phyloP scores from a whole-genome alignment of 2,329 filamentous ascomycete genomes.

The Colletotrichum plurivorum region DNA sequence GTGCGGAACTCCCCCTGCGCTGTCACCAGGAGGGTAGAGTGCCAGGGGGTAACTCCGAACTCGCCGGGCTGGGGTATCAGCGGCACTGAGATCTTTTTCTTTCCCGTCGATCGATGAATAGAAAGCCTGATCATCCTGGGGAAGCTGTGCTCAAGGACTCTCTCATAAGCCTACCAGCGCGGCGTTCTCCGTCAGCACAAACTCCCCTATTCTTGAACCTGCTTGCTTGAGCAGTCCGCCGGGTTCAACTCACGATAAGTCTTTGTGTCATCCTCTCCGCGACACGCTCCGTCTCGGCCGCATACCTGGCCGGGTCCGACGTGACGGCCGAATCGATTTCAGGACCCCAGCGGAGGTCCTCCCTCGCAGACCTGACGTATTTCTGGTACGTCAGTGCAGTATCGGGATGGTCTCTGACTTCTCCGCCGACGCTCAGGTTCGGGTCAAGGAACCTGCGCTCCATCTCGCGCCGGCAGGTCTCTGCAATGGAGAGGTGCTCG shows the following conservation, averaged over 20 bases:
- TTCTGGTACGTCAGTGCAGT: constrained; percentile 19
- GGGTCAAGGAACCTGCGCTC: constrained; percentile 1
- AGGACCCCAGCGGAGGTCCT: constrained; percentile 27
- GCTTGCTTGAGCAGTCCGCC: too few species aligned
- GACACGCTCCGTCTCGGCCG: background rate
- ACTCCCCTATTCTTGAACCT: too few species aligned
- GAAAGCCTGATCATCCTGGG: constrained; percentile 15
- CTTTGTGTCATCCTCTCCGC: constrained; percentile 9
- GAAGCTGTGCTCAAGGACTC: background rate
- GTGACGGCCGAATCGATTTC: background rate
- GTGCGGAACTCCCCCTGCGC: background rate
- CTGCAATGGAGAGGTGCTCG: background rate
- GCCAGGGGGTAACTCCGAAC: constrained; percentile 22
- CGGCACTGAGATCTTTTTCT: constrained; percentile 22
- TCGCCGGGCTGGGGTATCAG: constrained; percentile 16
- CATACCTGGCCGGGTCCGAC: background rate
- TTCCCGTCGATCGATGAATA: constrained; percentile 28
- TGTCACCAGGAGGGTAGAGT: constrained; percentile 9
- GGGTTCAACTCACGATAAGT: background rate
- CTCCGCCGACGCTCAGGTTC: background rate
- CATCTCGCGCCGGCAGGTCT: constrained; percentile 10
- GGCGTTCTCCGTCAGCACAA: background rate
- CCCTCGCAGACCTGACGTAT: constrained; percentile 10
- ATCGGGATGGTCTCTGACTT: constrained; percentile 8
- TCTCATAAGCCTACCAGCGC: background rate